Evolutionary conservation across 2,329 filamentous ascomycete genomes (phyloP), one percentile per base, ranked within the genome.

Genomic region (Alternaria arborescens): DNA sequence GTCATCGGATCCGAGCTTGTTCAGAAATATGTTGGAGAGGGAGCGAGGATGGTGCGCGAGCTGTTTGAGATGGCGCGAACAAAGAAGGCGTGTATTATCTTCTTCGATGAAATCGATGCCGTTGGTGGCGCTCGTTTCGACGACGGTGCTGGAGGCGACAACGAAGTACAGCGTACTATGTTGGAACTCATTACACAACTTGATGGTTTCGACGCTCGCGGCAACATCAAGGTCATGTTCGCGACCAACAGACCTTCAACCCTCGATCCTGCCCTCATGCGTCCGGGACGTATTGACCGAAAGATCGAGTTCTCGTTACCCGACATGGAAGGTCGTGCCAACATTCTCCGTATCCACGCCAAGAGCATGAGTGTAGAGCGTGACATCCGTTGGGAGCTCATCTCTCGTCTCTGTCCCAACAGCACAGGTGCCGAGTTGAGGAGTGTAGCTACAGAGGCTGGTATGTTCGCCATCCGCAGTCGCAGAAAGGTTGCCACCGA

Each of bases 191-290:
- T 98, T 76, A 98, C 94, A 34, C 94, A 98, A 80, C 86, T 98
- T 47, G 94, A 98, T 76, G 94, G 94, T 65, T 98, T 98, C 83
- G 94, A 98, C 77, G 92, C 93, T 50, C 87, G 94, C 79, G 94
- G 94, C 79, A 98, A 98, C 81, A 98, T 98, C 86, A 98, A 98
- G 83, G 94, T 98, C 81, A 98, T 98, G 94, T 98, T 98, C 76
- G 94, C 94, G 60, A 98, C 94, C 78, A 98, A 98, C 86, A 87
- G 94, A 79, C 94, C 94, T 3, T 97, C 93, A 4, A 98, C 94
- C 4, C 86, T 98, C 56, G 94, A 98, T 77, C 94, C 94, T n/a
- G 94, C 94, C 3, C 86, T 98, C 67, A 97, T 98, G 93, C 88
- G 94, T 83, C 94, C 94, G 11, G 94, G 94, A 32, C 94, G 94